Base-by-base conservation (phyloP, 495 filamentous ascomycete genomes). In the Neurospora sp. region DNA sequence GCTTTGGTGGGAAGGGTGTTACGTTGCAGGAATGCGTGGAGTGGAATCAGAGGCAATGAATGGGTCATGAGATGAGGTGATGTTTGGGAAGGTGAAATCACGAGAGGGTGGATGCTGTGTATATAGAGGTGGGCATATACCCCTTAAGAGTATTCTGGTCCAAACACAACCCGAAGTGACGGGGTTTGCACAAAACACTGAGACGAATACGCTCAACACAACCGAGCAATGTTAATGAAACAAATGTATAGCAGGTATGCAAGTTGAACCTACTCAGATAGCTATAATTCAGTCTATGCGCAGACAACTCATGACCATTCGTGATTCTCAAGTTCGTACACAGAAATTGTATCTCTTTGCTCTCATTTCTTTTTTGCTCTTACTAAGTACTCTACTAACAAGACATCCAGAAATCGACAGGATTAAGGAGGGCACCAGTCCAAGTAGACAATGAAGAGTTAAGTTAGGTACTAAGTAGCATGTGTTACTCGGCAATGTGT, bases 1-100 rank as follows among this genome's bases (percentile, higher is more conserved):
- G 97, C 70, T 99, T 99, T 80, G 96, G 96, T 18, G 96, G 96
- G 4, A 89, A 84, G 3, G 91, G 91, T 1, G 93, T 98, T 12
- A 93, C 87, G 40, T 93, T 98, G 78, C 89, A 91, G 44, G 93
- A 96, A 48, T 98, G 96, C 82, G 89, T 97, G 22, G 79, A 85
- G 76, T 99, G 96, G 96, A 98, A 98, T 81, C 79, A 82, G 72
- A 75, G 74, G 70, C 82, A 86, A 71, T 59, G 48, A 59, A 9
- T 14, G 2, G 48, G 12, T 22, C 48, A 10, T 59, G 22, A 20
- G 0, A 59, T 59, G 20, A 59, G 48, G 12, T 59, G 48, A 6
- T 53, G n/a, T 12, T 22, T 59, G 48, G 44, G 20, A 27, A 59
- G 2, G 2, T 0, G 48, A 59, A 59, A 59, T 1, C 22, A 14